phyloP scores from a whole-genome alignment of 2,329 filamentous ascomycete genomes.

The Hyphodiscus sp. region DNA sequence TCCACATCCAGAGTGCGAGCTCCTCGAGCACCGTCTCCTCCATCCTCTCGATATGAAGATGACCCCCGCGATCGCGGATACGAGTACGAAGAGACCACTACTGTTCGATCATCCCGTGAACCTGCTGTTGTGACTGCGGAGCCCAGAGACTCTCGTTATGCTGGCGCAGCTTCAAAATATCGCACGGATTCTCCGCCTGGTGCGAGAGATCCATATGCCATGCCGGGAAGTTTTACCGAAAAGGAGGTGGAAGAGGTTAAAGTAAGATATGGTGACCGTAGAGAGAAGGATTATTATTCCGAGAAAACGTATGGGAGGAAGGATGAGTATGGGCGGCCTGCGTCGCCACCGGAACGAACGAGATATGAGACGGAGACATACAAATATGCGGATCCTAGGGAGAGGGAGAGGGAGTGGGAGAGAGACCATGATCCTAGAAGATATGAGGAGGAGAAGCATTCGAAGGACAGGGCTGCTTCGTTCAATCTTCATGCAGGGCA shows the following conservation, averaged over 20 bases:
- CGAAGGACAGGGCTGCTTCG: constrained; percentile 18
- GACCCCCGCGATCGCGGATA: constrained; percentile 7
- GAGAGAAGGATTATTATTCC: constrained; percentile 18
- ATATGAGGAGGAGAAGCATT: constrained; percentile 15
- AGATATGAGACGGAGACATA: constrained; percentile 23
- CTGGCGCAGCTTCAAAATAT: background rate
- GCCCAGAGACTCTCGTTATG: constrained; percentile 2
- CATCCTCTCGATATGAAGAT: constrained; percentile 13
- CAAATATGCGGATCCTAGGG: constrained; percentile 21
- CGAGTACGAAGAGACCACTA: constrained; percentile 7
- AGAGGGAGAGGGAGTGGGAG: constrained; percentile 20
- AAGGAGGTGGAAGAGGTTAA: constrained; percentile 16
- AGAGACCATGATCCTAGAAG: constrained; percentile 17
- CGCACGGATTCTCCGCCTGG: constrained; percentile 4
- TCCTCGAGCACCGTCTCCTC: constrained; percentile 9
- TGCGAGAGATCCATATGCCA: constrained; percentile 7
- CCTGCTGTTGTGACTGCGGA: constrained; percentile 11
- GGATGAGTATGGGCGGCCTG: constrained; percentile 12
- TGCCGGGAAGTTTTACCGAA: constrained; percentile 17
- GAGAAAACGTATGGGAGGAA: constrained; percentile 12
- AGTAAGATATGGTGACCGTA: constrained; percentile 12
- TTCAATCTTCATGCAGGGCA: constrained; percentile 24
- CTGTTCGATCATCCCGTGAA: constrained; percentile 1
- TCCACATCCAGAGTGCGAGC: constrained; percentile 9
- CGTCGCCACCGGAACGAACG: background rate